Evolutionary conservation across 129 eudicot species (phyloP).

Genomic region (Pittosporum tobira): DNA sequence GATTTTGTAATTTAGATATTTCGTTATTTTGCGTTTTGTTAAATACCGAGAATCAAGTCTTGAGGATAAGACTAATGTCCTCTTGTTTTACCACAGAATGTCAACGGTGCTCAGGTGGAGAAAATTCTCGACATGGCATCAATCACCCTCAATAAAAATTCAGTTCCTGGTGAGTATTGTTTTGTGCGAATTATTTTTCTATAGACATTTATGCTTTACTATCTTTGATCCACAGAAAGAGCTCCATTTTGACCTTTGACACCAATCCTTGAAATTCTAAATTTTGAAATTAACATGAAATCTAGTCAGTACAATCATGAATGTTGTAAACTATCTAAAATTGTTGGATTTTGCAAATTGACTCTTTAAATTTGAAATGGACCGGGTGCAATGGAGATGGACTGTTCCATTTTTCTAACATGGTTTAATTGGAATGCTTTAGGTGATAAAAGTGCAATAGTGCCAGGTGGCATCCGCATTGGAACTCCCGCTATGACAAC

Average conservation of each 20-base stretch:
- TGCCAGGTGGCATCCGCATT: slow-evolving; percentile 91
- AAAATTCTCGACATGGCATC: slow-evolving; percentile 93
- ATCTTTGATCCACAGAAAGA: too few species aligned
- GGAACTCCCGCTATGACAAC: slow-evolving; percentile 98
- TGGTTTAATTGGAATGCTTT: slow-evolving; percentile 2
- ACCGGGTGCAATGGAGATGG: too few species aligned
- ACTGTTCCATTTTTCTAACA: not conserved
- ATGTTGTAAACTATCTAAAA: too few species aligned
- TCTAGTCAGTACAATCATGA: too few species aligned
- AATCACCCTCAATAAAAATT: slow-evolving; percentile 85
- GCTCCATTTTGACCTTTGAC: too few species aligned
- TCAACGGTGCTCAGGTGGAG: slow-evolving; percentile 94
- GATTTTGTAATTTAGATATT: not conserved
- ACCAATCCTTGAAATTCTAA: not conserved
- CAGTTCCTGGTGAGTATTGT: slow-evolving; percentile 68
- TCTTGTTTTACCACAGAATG: slow-evolving; percentile 31
- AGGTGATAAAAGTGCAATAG: slow-evolving; percentile 95
- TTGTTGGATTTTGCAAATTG: too few species aligned
- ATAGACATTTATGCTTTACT: not conserved
- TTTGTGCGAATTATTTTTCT: not conserved
- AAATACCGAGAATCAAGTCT: not conserved
- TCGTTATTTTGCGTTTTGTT: not conserved
- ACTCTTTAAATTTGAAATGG: not conserved
- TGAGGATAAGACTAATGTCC: not conserved
- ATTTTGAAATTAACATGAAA: too few species aligned